Evolutionary conservation across 345 rosid species (phyloP).

Genomic region (Ceriops decandra): DNA sequence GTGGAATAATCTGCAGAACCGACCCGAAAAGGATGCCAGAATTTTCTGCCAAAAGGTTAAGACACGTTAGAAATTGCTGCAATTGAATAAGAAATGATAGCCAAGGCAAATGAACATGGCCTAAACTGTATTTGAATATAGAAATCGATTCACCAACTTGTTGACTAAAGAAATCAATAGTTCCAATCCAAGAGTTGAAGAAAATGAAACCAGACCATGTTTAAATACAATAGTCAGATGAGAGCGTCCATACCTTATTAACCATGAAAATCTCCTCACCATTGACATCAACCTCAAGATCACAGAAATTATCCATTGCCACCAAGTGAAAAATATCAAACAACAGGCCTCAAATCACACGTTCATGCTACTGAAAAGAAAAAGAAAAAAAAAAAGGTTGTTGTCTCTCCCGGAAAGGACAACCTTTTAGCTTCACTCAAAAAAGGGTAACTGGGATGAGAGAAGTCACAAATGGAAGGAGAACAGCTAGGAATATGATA

Average conservation of each 20-base stretch:
- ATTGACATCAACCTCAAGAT: constrained; percentile 55
- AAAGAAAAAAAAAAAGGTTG: not conserved
- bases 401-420: constrained; percentile 4
- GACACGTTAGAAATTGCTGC: not conserved
- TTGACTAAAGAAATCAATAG: not conserved
- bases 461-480: not conserved
- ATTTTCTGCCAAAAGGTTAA: constrained; percentile 28
- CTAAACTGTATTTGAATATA: not conserved
- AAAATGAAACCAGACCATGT: constrained; percentile 6
- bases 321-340: not conserved
- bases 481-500: not conserved
- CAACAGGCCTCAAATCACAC: constrained; percentile 11
- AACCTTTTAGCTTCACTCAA: constrained; percentile 6
- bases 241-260: constrained; percentile 36
- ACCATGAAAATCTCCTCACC: constrained; percentile 49
- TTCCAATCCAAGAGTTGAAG: not conserved
- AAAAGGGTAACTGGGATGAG: constrained; percentile 6
- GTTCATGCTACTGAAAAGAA: not conserved
- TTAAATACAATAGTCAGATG: not conserved
- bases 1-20: constrained; percentile 32
- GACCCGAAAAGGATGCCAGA: constrained; percentile 37
- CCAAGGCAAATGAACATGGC: too few relatives aligned
- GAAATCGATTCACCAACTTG: not conserved
- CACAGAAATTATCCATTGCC: constrained; percentile 38
- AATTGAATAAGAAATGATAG: not conserved